Evolutionary conservation across 148 eudicot genomes (phyloP).

Genomic region (Spergularia marina): DNA sequence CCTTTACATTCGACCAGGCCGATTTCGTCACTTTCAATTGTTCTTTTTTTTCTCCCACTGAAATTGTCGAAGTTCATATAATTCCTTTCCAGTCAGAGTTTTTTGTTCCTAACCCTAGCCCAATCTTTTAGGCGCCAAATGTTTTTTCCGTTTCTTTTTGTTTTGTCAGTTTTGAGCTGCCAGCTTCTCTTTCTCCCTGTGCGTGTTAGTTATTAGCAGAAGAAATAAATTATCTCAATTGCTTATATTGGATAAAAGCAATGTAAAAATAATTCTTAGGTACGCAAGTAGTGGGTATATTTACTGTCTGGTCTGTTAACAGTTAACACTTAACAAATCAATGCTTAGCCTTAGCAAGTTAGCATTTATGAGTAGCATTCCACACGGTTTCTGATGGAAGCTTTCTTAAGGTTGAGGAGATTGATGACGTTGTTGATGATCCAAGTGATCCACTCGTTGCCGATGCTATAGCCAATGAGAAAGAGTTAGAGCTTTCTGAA

Average conservation of each 20-base stretch:
- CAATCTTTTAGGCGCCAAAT: neutral
- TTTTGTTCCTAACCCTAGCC: neutral
- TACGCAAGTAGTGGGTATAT: neutral
- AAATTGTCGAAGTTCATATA: neutral
- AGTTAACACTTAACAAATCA: neutral
- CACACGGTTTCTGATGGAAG: conserved; percentile 8
- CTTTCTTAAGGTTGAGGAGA: conserved; percentile 85
- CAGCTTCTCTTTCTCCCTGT: neutral
- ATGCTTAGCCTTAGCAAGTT: neutral
- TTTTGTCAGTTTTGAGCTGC: neutral
- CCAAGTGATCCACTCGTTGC: conserved; percentile 74
- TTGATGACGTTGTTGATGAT: conserved; percentile 73
- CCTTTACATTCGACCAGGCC: neutral
- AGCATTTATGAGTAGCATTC: neutral
- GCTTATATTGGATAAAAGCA: no score
- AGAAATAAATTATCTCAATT: no score
- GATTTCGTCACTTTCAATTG: neutral
- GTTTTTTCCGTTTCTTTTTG: neutral
- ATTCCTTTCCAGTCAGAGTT: neutral
- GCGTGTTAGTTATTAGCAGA: no score
- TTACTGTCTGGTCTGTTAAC: no score
- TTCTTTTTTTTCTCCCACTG: neutral
- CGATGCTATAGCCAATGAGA: conserved; percentile 85
- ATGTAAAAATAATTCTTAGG: no score
- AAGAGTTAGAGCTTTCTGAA: conserved; percentile 68